Percentiles rank a stretch among this genome's conserved stretches.
Conservation (phyloP, 2,329 filamentous ascomycete genomes). For the Trichoderma sp. region DNA sequence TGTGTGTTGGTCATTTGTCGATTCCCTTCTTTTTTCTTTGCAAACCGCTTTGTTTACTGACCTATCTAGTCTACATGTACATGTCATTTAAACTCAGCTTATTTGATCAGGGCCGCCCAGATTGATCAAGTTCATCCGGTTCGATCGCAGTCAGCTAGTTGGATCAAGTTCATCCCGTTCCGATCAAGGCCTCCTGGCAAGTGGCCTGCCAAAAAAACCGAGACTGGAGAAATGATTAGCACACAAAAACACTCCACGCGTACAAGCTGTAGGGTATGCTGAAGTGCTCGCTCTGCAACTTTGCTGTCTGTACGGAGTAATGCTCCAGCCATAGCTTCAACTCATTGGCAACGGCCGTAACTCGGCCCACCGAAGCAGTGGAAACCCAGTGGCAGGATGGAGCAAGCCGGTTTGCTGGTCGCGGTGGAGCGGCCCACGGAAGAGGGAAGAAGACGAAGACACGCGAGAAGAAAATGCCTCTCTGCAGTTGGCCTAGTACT, state of each 20-base stretch:
- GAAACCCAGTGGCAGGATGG: neutral
- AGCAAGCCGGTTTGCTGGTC: neutral
- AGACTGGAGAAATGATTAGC: no score
- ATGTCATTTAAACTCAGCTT: no score
- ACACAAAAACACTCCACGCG: no score
- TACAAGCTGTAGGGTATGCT: no score
- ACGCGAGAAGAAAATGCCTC: slow-evolving; percentile 4
- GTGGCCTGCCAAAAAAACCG: no score
- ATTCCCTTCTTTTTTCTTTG: neutral
- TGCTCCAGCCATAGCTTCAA: neutral
- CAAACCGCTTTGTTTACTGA: no score
- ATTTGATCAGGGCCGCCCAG: no score
- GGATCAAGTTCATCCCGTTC: neutral
- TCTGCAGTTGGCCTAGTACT: neutral
- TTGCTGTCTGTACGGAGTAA: no score
- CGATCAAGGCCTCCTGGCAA: no score
- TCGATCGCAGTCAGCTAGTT: neutral
- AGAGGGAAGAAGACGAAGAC: neutral
- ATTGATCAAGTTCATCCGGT: no score
- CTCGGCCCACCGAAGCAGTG: neutral
- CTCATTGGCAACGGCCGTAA: neutral
- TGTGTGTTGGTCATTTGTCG: neutral
- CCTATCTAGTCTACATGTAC: no score
- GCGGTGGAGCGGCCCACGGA: neutral
- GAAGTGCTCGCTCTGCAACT: no score